Conservation (phyloP, 1,139 yeast genomes). For the Geotrichum klebahnii region DNA sequence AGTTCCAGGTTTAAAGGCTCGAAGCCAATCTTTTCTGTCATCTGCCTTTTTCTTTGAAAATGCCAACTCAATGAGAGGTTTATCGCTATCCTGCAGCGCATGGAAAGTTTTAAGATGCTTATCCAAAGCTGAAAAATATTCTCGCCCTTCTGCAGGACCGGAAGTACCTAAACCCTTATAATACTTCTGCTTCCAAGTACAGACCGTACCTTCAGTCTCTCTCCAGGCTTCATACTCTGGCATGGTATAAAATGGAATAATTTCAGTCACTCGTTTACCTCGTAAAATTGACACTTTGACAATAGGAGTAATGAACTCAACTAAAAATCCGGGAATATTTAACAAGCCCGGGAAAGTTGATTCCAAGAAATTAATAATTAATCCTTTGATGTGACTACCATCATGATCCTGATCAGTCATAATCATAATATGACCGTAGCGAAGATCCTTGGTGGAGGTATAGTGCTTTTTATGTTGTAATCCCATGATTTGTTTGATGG, state of each 20-base stretch:
- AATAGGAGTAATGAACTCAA: constrained; percentile 95
- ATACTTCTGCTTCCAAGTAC: constrained; percentile 90
- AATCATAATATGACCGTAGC: constrained; percentile 97
- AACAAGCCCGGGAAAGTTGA: constrained; percentile 91
- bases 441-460: constrained; percentile 64
- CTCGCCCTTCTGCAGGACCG: constrained; percentile 72
- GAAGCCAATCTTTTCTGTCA: constrained; percentile 95
- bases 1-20: constrained; percentile 85
- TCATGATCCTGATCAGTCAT: constrained; percentile 99
- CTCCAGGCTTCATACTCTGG: constrained; percentile 96
- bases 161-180: constrained; percentile 99
- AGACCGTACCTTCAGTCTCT: constrained; percentile 67
- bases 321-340: constrained; percentile 83
- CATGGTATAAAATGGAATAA: constrained; percentile 83
- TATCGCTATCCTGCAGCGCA: constrained; percentile 75
- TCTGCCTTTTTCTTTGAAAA: constrained; percentile 95
- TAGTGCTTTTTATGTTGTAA: constrained; percentile 87
- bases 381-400: constrained; percentile 97
- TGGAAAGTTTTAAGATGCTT: constrained; percentile 84
- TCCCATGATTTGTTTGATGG: constrained; percentile 93
- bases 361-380: constrained; percentile 88
- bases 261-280: constrained; percentile 53
- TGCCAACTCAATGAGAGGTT: constrained; percentile 81
- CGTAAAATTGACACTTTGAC: constrained; percentile 78
- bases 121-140: constrained; percentile 82